These are phyloP conservation scores for Saccharomyces hybrid DNA, from an alignment of 1,139 yeast species.

Conservation along the genomic window DNA sequence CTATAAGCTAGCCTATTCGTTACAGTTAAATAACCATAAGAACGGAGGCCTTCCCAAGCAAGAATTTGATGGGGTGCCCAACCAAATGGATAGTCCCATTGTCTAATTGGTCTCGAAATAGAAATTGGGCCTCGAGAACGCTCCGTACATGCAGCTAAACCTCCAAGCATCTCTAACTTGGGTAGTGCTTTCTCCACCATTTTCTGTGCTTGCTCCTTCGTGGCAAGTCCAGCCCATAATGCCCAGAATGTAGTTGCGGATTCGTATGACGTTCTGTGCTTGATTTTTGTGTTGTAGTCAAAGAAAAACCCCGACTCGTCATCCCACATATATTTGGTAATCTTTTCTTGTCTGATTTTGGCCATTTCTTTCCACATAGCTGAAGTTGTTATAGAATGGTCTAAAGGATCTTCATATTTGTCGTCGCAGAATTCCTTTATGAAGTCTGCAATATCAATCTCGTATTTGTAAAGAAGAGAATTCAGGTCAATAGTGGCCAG, in stretches of 20 bases:
- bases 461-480: conserved; percentile 82
- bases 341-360: conserved; percentile 42
- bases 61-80: conserved; percentile 99
- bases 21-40: conserved; percentile 61
- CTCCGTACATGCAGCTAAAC: conserved; percentile 79
- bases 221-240: conserved; percentile 74
- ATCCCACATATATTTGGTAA: conserved; percentile 77
- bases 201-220: conserved; percentile 61
- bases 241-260: conserved; percentile 93
- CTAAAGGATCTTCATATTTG: conserved; percentile 32
- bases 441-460: conserved; percentile 66
- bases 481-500: conserved; percentile 89
- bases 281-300: conserved; percentile 66
- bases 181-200: conserved; percentile 55
- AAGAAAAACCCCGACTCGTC: conserved; percentile 70
- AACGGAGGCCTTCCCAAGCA: conserved; percentile 79
- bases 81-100: conserved; percentile 97
- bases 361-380: conserved; percentile 56
- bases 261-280: conserved; percentile 58
- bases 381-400: conserved; percentile 44
- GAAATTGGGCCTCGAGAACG: conserved; percentile 67
- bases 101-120: conserved; percentile 71
- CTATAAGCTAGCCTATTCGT: conserved; percentile 72
- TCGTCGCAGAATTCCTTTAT: conserved; percentile 53
- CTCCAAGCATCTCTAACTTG: conserved; percentile 80